Conservation (phyloP, 441 rosid species). For the Populus tomentosa region DNA sequence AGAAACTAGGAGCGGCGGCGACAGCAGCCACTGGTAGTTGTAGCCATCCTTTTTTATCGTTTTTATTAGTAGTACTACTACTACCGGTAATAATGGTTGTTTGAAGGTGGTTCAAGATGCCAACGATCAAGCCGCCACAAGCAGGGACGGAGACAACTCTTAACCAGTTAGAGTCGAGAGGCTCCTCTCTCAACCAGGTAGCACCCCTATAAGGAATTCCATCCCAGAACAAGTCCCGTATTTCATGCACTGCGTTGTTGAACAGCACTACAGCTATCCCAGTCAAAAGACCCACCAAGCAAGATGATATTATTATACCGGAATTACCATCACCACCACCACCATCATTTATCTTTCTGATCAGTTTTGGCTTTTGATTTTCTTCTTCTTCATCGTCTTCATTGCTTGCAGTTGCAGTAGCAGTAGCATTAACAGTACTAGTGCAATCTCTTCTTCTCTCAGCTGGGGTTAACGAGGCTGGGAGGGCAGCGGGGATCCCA, state of each 20-base stretch:
- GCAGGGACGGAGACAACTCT: conserved; percentile 70
- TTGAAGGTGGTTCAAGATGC: conserved; percentile 44
- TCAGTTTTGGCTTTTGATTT: background rate
- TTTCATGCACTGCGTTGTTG: conserved; percentile 62
- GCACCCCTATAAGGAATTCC: conserved; percentile 84
- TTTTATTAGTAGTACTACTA: no score
- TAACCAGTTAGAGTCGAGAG: conserved; percentile 52
- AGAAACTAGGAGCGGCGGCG: conserved; percentile 35
- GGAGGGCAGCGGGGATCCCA: background rate
- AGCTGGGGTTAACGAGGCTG: background rate
- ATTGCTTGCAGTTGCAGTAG: background rate
- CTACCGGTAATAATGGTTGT: conserved; percentile 15
- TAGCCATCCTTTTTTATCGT: background rate
- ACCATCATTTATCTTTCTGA: background rate
- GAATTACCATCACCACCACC: conserved; percentile 20
- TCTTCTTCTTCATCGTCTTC: background rate
- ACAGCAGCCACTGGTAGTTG: conserved; percentile 32
- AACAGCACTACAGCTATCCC: conserved; percentile 78
- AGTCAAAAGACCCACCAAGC: conserved; percentile 68
- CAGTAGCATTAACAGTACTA: background rate
- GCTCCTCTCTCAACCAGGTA: conserved; percentile 73
- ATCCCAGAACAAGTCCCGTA: conserved; percentile 84
- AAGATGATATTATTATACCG: conserved; percentile 45
- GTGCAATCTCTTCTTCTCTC: background rate
- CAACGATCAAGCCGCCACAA: conserved; percentile 65